phyloP scores from a whole-genome alignment of 305 asterid species.

The Fraxinus paxiana region DNA sequence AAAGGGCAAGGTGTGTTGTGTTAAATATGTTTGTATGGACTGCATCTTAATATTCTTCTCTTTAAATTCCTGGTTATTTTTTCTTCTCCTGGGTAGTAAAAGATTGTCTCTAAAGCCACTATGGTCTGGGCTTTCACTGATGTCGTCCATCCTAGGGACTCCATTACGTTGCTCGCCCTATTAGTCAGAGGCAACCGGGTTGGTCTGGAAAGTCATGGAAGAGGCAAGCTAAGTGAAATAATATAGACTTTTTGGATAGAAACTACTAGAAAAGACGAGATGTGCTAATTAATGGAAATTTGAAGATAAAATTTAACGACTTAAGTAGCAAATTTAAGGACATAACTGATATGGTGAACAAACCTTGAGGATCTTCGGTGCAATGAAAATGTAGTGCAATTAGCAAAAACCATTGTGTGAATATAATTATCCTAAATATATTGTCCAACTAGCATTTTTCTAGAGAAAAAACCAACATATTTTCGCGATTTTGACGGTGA shows the following conservation, averaged over 20 bases:
- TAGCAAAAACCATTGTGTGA: background rate
- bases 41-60: constrained; percentile 1
- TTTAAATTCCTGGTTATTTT: background rate
- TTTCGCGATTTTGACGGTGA: background rate
- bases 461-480: background rate
- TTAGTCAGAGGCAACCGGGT: no score
- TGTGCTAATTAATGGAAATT: background rate
- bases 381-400: background rate
- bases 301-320: no score
- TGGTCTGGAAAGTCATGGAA: no score
- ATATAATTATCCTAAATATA: background rate
- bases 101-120: no score
- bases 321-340: background rate
- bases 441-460: background rate
- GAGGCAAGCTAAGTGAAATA: no score
- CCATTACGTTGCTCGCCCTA: no score
- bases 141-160: no score
- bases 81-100: background rate
- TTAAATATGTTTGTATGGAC: background rate
- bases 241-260: background rate
- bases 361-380: background rate
- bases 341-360: background rate
- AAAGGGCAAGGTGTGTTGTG: constrained; percentile 7
- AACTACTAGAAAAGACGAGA: background rate
- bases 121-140: no score